A percentile compares a stretch with the other conserved stretches of the same genome.
Conservation (phyloP, 1,284 basidiomycete species). For the Rhodotorula sp. region DNA sequence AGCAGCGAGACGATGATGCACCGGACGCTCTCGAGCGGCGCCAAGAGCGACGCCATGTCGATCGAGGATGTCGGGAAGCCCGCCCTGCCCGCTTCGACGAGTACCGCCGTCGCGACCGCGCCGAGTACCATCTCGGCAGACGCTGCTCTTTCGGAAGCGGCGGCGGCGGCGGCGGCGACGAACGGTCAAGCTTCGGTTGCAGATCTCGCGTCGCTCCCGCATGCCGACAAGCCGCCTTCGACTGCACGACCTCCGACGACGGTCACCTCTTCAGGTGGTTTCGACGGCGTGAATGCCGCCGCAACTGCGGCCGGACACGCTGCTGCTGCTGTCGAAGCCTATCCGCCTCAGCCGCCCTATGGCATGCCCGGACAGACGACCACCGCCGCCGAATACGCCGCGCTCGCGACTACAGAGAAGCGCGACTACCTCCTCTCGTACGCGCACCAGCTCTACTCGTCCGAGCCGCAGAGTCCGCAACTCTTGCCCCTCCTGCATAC, state of each 20-base stretch:
- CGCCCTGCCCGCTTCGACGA: background rate
- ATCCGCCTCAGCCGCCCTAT: background rate
- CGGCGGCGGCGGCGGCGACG: background rate
- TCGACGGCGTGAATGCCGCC: background rate
- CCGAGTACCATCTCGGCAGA: background rate
- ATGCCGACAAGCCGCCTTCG: background rate
- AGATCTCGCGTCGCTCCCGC: conserved; percentile 1
- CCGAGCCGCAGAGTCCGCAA: conserved; percentile 26
- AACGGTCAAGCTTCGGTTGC: conserved; percentile 2
- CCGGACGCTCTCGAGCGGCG: background rate
- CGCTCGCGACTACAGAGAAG: conserved; percentile 25
- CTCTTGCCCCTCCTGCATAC: conserved; percentile 48
- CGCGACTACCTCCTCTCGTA: conserved; percentile 39
- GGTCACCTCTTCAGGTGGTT: background rate
- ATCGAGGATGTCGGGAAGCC: conserved; percentile 1
- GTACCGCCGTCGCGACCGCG: background rate
- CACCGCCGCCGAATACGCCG: conserved; percentile 14
- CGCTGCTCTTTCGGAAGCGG: background rate
- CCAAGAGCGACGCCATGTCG: conserved; percentile 1
- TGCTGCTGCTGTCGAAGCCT: too few species aligned
- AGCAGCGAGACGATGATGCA: background rate
- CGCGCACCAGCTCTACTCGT: conserved; percentile 39
- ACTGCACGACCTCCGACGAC: background rate
- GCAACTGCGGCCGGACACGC: background rate
- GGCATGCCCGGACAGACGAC: background rate